Evolutionary conservation across 2,329 filamentous ascomycete species (phyloP).

Genomic region (Drechslera avenae): DNA sequence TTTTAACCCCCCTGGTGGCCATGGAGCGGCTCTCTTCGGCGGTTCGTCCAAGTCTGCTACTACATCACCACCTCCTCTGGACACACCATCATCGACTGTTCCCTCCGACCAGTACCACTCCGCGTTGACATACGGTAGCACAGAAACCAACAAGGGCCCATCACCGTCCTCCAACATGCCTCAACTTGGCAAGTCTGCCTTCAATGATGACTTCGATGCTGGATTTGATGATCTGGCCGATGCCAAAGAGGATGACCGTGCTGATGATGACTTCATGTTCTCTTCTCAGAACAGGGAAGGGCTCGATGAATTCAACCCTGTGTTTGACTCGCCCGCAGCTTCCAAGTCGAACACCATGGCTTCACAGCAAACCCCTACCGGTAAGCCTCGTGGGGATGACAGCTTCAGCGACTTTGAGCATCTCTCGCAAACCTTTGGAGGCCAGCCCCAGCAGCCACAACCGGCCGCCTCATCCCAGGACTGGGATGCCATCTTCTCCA

Average conservation of each 20-base stretch:
- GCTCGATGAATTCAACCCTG: constrained; percentile 78
- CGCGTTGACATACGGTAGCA: constrained; percentile 46
- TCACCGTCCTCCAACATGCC: constrained; percentile 38
- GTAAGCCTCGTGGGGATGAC: constrained; percentile 48
- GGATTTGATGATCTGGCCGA: constrained; percentile 85
- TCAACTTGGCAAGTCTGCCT: constrained; percentile 58
- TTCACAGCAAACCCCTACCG: constrained; percentile 50
- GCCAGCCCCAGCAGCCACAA: constrained; percentile 47
- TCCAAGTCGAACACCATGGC: constrained; percentile 56
- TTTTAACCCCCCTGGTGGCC: constrained; percentile 45
- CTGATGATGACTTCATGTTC: constrained; percentile 81
- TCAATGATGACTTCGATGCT: constrained; percentile 75
- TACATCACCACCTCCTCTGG: constrained; percentile 46
- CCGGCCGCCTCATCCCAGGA: constrained; percentile 65
- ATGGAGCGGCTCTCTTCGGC: constrained; percentile 50
- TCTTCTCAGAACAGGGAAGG: constrained; percentile 65
- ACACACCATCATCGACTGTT: constrained; percentile 49
- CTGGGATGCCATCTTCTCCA: constrained; percentile 94
- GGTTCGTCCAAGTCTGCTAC: constrained; percentile 44
- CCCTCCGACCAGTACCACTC: constrained; percentile 52
- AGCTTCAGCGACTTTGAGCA: constrained; percentile 59
- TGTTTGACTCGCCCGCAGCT: constrained; percentile 71
- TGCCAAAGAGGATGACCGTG: constrained; percentile 74
- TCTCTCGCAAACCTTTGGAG: constrained; percentile 49
- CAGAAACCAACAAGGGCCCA: constrained; percentile 40